Evolutionary conservation across 1,284 basidiomycete genomes (phyloP).

Genomic region (Ustilago esculenta): DNA sequence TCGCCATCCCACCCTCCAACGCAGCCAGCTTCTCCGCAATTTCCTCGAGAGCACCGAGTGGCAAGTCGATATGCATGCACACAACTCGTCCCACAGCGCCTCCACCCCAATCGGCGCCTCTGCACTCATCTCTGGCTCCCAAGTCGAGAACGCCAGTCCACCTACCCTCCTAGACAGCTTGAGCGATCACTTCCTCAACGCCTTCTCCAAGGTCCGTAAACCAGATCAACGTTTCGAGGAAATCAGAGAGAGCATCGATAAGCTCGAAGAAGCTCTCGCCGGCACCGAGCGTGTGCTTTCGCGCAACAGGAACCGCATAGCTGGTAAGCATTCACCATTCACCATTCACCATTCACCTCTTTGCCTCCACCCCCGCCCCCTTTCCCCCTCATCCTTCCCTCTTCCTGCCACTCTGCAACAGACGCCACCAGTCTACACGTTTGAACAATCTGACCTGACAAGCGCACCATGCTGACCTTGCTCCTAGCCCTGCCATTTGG

Average conservation of each 20-base stretch:
- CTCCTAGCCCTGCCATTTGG: constrained; percentile 52
- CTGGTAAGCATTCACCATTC: constrained; percentile 80
- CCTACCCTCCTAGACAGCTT: constrained; percentile 76
- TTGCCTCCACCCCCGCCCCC: background rate
- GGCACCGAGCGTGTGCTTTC: constrained; percentile 73
- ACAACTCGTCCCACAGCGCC: constrained; percentile 44
- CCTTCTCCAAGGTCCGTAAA: constrained; percentile 92
- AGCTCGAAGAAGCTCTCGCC: constrained; percentile 89
- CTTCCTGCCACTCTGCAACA: background rate
- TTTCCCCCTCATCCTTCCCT: background rate
- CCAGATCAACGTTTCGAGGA: constrained; percentile 93
- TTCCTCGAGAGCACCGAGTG: constrained; percentile 98
- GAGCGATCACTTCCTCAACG: constrained; percentile 93
- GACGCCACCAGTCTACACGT: too few species aligned
- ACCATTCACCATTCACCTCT: background rate
- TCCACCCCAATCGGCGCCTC: constrained; percentile 15
- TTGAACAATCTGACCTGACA: constrained; percentile 10
- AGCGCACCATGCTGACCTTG: constrained; percentile 34
- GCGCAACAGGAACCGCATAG: constrained; percentile 53
- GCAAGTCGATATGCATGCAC: constrained; percentile 69
- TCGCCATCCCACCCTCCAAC: constrained; percentile 92
- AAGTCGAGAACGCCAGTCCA: constrained; percentile 36
- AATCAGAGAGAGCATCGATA: constrained; percentile 90
- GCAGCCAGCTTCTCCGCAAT: constrained; percentile 84
- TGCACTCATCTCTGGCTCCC: constrained; percentile 18